phyloP scores from a whole-genome alignment of 148 eudicot genomes.

The Selenicereus undatus region DNA sequence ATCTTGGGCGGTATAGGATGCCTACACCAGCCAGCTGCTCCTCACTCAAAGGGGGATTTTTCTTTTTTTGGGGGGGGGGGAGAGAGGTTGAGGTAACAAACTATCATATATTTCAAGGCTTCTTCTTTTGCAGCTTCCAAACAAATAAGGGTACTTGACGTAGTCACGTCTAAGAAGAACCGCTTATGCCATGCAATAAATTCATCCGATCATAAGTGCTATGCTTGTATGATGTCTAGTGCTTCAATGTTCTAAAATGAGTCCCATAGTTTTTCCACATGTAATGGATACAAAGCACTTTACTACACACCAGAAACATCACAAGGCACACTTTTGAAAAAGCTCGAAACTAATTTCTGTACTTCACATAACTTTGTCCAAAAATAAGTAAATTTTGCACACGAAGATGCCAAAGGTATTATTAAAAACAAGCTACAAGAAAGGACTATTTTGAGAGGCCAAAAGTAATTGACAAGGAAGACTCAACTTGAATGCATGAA shows the following conservation, averaged over 20 bases:
- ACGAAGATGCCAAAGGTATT: neutral
- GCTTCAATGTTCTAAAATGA: neutral
- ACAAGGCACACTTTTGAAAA: neutral
- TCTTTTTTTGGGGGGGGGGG: no score
- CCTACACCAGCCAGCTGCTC: no score
- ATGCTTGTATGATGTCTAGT: neutral
- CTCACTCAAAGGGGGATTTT: no score
- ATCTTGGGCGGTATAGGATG: no score
- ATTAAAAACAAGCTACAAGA: neutral
- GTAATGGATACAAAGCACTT: neutral
- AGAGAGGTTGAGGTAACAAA: no score
- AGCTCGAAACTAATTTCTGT: neutral
- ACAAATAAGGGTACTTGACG: neutral
- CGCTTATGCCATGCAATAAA: neutral
- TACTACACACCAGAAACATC: neutral
- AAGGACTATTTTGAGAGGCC: neutral
- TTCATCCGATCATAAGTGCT: neutral
- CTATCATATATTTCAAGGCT: no score
- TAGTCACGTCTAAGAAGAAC: neutral
- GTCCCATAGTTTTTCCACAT: neutral
- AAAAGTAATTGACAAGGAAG: neutral
- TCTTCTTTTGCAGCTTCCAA: no score
- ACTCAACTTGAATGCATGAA: neutral
- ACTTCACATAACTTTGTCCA: neutral
- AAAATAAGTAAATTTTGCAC: neutral